Conservation (phyloP, 768 basidiomycete species). For the Boletus vermiculosoides region DNA sequence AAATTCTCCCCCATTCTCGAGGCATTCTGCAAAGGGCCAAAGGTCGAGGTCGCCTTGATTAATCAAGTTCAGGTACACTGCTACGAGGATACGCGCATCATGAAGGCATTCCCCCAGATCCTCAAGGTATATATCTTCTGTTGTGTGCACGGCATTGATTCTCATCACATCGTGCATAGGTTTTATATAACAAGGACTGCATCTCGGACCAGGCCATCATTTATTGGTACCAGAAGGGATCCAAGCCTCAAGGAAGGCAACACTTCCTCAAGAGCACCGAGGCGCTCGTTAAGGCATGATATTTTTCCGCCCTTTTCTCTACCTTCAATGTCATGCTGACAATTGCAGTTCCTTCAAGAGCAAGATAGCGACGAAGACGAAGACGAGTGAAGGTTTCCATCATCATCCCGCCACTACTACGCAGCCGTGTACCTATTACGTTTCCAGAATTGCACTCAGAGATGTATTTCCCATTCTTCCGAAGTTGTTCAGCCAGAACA, state of each 20-base stretch:
- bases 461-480: constrained; percentile 10
- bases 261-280: constrained; percentile 91
- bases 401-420: constrained; percentile 2
- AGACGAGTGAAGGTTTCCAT: constrained; percentile 18
- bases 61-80: constrained; percentile 95
- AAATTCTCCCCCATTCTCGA: constrained; percentile 83
- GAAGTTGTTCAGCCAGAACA: not conserved
- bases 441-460: constrained; percentile 15
- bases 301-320: not conserved
- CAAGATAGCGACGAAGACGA: constrained; percentile 71
- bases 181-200: constrained; percentile 95
- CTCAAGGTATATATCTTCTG: constrained; percentile 60
- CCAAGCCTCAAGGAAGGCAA: constrained; percentile 92
- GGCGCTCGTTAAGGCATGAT: constrained; percentile 78
- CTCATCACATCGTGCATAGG: constrained; percentile 44
- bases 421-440: constrained; percentile 17
- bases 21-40: constrained; percentile 84
- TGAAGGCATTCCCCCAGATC: constrained; percentile 93
- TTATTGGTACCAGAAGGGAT: constrained; percentile 97
- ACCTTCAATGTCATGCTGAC: constrained; percentile 41
- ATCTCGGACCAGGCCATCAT: constrained; percentile 95
- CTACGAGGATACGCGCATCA: constrained; percentile 94
- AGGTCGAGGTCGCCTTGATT: constrained; percentile 91
- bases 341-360: constrained; percentile 79
- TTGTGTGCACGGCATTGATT: not conserved